Base-by-base conservation (phyloP, 1,139 yeast species). In the Debaryomycetaceae sp. region DNA sequence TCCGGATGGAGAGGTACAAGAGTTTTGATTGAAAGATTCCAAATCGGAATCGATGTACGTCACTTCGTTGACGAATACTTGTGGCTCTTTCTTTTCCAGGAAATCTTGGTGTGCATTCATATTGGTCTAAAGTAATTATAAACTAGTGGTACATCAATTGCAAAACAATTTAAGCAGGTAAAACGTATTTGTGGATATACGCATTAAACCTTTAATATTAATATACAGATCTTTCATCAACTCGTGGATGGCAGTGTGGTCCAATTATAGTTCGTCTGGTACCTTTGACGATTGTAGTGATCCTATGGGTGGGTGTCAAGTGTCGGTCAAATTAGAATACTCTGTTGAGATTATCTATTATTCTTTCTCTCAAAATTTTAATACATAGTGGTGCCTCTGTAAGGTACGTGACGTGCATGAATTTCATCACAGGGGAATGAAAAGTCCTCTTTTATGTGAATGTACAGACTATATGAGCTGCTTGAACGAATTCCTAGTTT, bases 401-500 rank as follows among this genome's bases (percentile, higher is more conserved):
- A n/a, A n/a, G n/a, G n/a, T n/a, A n/a, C n/a, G n/a, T n/a, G n/a
- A n/a, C n/a, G n/a, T n/a, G n/a, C n/a, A n/a, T n/a, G n/a, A n/a
- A n/a, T n/a, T n/a, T n/a, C n/a, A n/a, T n/a, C n/a, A n/a, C n/a
- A n/a, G n/a, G n/a, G n/a, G n/a, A n/a, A 6, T 18, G 24, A 29
- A 22, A 30, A 6, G 18, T 30, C 33, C 29, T 17, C 11, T 18
- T 35, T 37, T 28, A 22, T 9, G 18, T 28, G 34, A 17, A 22
- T 17, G 35, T 8, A 9, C 5, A 33, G 11, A 26, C 33, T 34
- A 48, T 36, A 47, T 39, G 30, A 40, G 41, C 17, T 50, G 54
- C 39, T 49, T 55, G 33, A 64, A 56, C 15, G 42, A 35, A 28
- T 42, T 50, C 43, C 79, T 50, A 3, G 64, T 50, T 2, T 56